Conservation (phyloP, 2,329 filamentous ascomycete genomes). For the Parasarocladium wereldwijsianum region DNA sequence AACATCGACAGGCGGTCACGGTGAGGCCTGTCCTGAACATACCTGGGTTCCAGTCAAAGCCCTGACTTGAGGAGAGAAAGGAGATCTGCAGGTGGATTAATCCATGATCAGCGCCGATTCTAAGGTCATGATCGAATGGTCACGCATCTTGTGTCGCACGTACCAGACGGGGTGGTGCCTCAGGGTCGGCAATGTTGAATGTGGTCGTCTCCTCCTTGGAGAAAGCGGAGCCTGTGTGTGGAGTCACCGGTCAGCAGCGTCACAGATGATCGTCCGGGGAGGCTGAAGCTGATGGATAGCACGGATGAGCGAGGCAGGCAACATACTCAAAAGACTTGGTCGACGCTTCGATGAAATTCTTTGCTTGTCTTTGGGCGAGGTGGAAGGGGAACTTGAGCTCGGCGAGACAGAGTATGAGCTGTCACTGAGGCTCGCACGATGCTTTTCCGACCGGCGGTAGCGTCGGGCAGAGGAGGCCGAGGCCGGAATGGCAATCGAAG, state of each 20-base stretch:
- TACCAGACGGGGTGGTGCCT: constrained; percentile 59
- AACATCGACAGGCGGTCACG: no score
- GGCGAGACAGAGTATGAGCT: constrained; percentile 24
- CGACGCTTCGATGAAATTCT: constrained; percentile 38
- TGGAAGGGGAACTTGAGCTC: constrained; percentile 43
- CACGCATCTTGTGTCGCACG: no score
- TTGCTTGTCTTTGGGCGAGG: constrained; percentile 34
- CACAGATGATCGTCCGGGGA: not conserved
- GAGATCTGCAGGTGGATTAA: constrained; percentile 42
- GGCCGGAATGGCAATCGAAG: constrained; percentile 54
- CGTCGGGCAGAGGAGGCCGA: constrained; percentile 20
- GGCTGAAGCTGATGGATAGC: not conserved
- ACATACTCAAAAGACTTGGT: constrained; percentile 46
- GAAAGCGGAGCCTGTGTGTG: constrained; percentile 46
- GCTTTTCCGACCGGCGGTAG: constrained; percentile 32
- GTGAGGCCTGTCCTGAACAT: constrained; percentile 9
- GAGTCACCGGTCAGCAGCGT: not conserved
- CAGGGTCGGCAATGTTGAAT: constrained; percentile 61
- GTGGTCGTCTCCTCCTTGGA: constrained; percentile 60
- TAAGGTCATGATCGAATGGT: constrained; percentile 6
- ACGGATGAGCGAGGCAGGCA: constrained; percentile 1
- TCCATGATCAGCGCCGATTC: constrained; percentile 8
- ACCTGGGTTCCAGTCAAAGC: constrained; percentile 75
- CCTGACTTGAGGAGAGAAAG: constrained; percentile 65
- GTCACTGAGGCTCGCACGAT: constrained; percentile 13